phyloP scores from a whole-genome alignment of 169 alveolate genomes.

The Cryptosporidium felis region DNA sequence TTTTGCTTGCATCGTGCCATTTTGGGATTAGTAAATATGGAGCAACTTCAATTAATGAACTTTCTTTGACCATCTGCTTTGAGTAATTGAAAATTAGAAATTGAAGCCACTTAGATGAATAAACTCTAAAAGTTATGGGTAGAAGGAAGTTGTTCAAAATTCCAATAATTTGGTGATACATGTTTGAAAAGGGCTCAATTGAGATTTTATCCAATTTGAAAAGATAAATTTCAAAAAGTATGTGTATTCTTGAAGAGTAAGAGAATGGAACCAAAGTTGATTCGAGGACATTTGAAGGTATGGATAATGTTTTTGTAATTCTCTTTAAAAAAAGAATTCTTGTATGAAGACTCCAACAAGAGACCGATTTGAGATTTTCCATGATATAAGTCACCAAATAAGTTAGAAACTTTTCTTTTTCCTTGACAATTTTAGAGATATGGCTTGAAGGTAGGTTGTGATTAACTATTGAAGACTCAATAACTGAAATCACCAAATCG shows the following conservation, averaged over 20 bases:
- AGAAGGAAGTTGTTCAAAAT: slow-evolving; percentile 36
- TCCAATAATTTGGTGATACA: slow-evolving; percentile 32
- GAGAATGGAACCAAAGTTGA: slow-evolving; percentile 29
- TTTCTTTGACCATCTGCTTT: not conserved
- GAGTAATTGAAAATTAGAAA: not conserved
- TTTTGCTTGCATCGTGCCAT: slow-evolving; percentile 29
- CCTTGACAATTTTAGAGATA: slow-evolving; percentile 16
- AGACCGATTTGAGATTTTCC: slow-evolving; percentile 28
- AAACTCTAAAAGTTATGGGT: not conserved
- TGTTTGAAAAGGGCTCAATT: not conserved
- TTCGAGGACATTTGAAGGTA: slow-evolving; percentile 58
- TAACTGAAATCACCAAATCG: slow-evolving; percentile 14
- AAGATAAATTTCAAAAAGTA: slow-evolving; percentile 18
- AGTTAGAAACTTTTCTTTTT: slow-evolving; percentile 37
- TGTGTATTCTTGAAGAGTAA: slow-evolving; percentile 30
- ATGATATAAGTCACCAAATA: slow-evolving; percentile 59
- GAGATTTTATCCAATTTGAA: slow-evolving; percentile 26
- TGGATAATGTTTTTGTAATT: slow-evolving; percentile 29
- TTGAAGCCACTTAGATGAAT: slow-evolving; percentile 46
- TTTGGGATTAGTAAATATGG: slow-evolving; percentile 17
- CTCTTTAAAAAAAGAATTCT: slow-evolving; percentile 33
- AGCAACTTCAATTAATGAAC: not conserved
- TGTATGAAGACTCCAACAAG: slow-evolving; percentile 47
- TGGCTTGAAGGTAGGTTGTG: not conserved
- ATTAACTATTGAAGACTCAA: not conserved